phyloP scores from a whole-genome alignment of 1,284 basidiomycete species.

The Pseudozyma thailandica region DNA sequence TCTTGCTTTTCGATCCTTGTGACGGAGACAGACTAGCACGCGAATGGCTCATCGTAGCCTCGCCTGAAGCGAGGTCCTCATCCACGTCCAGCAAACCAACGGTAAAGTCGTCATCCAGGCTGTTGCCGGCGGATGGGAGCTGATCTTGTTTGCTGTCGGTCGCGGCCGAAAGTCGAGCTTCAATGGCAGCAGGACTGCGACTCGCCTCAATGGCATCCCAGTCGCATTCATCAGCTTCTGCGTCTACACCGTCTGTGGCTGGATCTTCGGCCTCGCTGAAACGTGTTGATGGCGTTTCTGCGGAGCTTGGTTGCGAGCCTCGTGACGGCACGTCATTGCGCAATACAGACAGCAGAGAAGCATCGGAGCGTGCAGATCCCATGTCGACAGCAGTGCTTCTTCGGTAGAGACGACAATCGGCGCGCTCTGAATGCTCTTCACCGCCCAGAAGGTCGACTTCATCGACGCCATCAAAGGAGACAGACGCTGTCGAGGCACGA shows the following conservation, averaged over 20 bases:
- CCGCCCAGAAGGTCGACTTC: constrained; percentile 39
- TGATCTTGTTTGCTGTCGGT: background rate
- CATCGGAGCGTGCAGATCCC: constrained; percentile 17
- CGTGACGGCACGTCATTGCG: constrained; percentile 19
- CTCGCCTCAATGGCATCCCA: constrained; percentile 37
- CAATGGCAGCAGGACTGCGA: constrained; percentile 20
- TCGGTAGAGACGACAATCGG: constrained; percentile 6
- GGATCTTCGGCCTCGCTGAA: constrained; percentile 39
- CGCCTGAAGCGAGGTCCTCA: constrained; percentile 18
- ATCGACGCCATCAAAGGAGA: constrained; percentile 40
- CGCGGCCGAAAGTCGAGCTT: constrained; percentile 10
- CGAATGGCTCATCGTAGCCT: constrained; percentile 14
- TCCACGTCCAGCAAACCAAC: constrained; percentile 40
- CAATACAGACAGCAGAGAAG: constrained; percentile 26
- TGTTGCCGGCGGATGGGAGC: constrained; percentile 1
- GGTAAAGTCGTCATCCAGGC: constrained; percentile 42
- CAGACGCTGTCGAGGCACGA: constrained; percentile 6
- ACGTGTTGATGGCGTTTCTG: constrained; percentile 38
- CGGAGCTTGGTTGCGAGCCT: constrained; percentile 39
- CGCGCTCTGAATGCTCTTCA: constrained; percentile 5
- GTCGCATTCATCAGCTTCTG: constrained; percentile 28
- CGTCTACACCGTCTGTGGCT: background rate
- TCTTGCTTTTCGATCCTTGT: constrained; percentile 2
- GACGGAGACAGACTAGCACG: constrained; percentile 7
- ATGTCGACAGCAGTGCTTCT: constrained; percentile 2